phyloP scores from a whole-genome alignment of 2,329 filamentous ascomycete species.

The Falciphora oryzae region DNA sequence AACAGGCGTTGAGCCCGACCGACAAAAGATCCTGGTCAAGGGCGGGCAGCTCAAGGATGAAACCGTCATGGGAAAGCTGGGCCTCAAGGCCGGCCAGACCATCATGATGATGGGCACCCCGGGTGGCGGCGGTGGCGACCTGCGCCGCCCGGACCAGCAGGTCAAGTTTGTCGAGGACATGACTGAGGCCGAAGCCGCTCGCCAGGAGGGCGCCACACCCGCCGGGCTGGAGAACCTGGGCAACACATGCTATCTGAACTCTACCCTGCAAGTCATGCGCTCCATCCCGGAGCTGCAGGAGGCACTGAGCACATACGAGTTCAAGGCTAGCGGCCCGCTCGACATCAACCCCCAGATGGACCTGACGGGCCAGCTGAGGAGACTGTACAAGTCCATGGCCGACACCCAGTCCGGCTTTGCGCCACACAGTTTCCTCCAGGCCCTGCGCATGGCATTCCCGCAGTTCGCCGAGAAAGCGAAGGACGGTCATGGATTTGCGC shows the following conservation, averaged over 20 bases:
- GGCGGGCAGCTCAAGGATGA: conserved; percentile 95
- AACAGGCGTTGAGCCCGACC: conserved; percentile 90
- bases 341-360: conserved; percentile 54
- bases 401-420: conserved; percentile 83
- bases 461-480: conserved; percentile 90
- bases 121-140: conserved; percentile 53
- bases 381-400: conserved; percentile 83
- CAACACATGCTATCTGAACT: conserved; percentile 98
- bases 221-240: conserved; percentile 87
- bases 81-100: conserved; percentile 76
- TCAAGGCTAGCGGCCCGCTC: conserved; percentile 25
- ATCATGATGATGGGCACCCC: conserved; percentile 98
- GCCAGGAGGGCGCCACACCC: conserved; percentile 76
- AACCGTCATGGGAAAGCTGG: conserved; percentile 74
- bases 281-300: conserved; percentile 87
- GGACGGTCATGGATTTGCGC: conserved; percentile 79
- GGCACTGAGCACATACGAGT: conserved; percentile 63
- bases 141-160: conserved; percentile 70
- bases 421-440: conserved; percentile 75
- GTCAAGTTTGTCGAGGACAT: conserved; percentile 95
- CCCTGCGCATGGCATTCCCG: conserved; percentile 73
- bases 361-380: conserved; percentile 69
- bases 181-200: conserved; percentile 87
- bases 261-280: conserved; percentile 85
- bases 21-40: conserved; percentile 94